Percentiles rank a stretch among this genome's conserved stretches.
phyloP scores from a whole-genome alignment of 192 early-diverging fungal genomes.

The Coemansia sp. region DNA sequence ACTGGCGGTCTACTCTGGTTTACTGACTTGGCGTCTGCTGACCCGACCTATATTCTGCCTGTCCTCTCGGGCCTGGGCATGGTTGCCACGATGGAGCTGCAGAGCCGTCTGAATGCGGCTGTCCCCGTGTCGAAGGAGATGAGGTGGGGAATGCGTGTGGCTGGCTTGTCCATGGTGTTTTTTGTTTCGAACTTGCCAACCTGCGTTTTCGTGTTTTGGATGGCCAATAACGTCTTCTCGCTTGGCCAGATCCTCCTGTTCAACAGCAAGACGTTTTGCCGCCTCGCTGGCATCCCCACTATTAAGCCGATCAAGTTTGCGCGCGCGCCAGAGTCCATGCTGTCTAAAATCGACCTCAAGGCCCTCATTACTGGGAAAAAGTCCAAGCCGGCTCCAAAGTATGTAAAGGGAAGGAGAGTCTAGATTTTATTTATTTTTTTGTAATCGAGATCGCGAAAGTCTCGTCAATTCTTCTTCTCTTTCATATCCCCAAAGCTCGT shows the following conservation, averaged over 20 bases:
- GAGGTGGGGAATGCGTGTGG: constrained; percentile 51
- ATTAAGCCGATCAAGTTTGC: constrained; percentile 29
- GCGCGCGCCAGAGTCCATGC: constrained; percentile 7
- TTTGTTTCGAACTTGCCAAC: constrained; percentile 57
- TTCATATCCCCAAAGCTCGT: too few species aligned
- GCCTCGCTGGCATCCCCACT: constrained; percentile 60
- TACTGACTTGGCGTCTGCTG: constrained; percentile 73
- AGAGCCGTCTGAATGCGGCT: constrained; percentile 27
- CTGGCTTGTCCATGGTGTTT: constrained; percentile 46
- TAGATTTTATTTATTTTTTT: constrained; percentile 3
- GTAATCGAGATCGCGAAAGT: neutral
- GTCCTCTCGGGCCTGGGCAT: constrained; percentile 66
- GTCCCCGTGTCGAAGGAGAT: constrained; percentile 19
- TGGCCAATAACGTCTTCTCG: constrained; percentile 72
- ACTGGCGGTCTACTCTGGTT: constrained; percentile 83
- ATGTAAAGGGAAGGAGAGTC: constrained; percentile 2
- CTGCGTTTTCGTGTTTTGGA: constrained; percentile 82
- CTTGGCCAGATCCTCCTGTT: constrained; percentile 68
- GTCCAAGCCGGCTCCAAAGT: neutral
- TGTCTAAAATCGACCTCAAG: constrained; percentile 16
- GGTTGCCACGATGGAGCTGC: constrained; percentile 69
- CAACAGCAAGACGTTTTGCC: constrained; percentile 58
- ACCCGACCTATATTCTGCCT: constrained; percentile 84
- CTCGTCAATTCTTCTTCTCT: too few species aligned
- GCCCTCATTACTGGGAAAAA: constrained; percentile 17